Conservation (phyloP, 129 eudicot genomes). For the Artemisia annua region DNA sequence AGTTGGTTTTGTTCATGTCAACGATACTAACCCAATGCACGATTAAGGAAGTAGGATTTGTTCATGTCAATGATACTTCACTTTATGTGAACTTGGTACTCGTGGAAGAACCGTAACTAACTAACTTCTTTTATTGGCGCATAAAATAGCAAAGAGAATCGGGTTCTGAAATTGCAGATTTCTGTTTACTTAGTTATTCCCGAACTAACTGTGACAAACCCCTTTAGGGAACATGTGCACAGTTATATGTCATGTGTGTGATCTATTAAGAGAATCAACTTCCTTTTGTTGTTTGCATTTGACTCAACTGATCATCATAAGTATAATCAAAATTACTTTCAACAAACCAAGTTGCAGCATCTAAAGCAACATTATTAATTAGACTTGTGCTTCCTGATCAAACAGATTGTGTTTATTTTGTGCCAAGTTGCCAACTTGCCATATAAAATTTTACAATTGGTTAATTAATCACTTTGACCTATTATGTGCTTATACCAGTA, state of each 20-base stretch:
- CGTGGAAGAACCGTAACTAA: no score
- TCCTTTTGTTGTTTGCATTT: not conserved
- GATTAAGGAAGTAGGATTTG: not conserved
- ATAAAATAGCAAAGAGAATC: not conserved
- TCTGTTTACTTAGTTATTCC: not conserved
- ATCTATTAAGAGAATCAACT: not conserved
- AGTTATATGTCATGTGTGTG: not conserved
- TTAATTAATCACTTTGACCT: not conserved
- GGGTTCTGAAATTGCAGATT: constrained; percentile 1
- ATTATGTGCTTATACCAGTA: not conserved
- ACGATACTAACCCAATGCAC: not conserved
- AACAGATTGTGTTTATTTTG: not conserved
- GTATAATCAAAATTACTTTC: not conserved
- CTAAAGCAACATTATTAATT: not conserved
- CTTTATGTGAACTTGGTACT: not conserved
- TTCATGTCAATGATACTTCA: constrained; percentile 12
- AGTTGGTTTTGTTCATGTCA: constrained; percentile 8
- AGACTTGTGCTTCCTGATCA: no score
- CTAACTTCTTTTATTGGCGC: not conserved
- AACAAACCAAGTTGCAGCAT: not conserved
- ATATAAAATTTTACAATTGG: constrained; percentile 3
- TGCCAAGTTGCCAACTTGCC: not conserved
- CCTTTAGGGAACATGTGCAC: not conserved
- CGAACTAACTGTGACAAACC: constrained; percentile 1
- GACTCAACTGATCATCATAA: not conserved